Base-by-base conservation (phyloP, 2,329 filamentous ascomycete genomes). In the Cryphonectria radicalis region DNA sequence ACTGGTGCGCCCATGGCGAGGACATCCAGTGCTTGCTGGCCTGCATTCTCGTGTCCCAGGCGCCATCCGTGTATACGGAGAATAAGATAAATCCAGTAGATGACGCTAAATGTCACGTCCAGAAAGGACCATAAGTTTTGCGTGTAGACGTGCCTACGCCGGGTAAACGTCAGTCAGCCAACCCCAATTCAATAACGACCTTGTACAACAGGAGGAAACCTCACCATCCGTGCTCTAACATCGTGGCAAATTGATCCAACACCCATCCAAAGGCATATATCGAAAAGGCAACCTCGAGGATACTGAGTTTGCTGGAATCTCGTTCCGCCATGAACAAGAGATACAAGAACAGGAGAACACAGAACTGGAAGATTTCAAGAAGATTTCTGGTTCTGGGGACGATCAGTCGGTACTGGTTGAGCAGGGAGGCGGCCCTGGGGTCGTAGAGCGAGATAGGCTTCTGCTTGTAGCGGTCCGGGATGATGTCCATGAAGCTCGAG, bases 41-140 rank as follows among this genome's bases (percentile, higher is more conserved):
- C 88, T 3, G 84, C 81, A 3, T 81, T 84, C 3, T 84, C 75
- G 11, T 85, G 82, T 4, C 81, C 84, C 1, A 81, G 84, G 14
- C 84, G 82, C 80, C 89, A 87, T 43, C 91, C 91, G 76, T 91
- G 88, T 19, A 93, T 81, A 5, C 93, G 91, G 43, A 95, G 79
- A 40, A 87, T 79, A 8, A 94, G 83, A 79, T 95, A 96, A 22
- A 86, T 81, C 76, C 86, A 83, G 78, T 93, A 96, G 43, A 96
- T 91, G 59, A 85, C 76, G n/a, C 90, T 87, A 76, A 95, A 97
- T 5, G 89, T 89, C 63, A 95, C 90, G 78, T 96, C 93, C 22
- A 97, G 86, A 76, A 97, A 96, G 0, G 93, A 94, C 93, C 93
- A 97, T 4, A 97, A 83, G 76, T 96, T 95, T 79, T 97, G 93